Base-by-base conservation (phyloP, 352 stramenopile genomes). In the Phytophthora cajani region DNA sequence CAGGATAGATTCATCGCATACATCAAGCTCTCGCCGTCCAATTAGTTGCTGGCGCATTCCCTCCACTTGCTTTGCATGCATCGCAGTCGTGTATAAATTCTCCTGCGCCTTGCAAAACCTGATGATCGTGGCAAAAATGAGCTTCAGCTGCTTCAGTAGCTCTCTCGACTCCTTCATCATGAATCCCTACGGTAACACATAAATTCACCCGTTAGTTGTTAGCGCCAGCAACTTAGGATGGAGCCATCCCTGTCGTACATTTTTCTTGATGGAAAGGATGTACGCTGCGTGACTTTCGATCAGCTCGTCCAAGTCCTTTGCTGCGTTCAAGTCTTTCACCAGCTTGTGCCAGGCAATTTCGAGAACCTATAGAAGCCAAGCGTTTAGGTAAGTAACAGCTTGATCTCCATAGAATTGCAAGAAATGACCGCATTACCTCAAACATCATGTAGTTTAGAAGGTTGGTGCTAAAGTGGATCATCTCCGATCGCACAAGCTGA, bases 371-470 rank as follows among this genome's bases (percentile, higher is more conserved):
- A 49, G 42, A 7, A 23, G 2, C 14, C 42, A 49, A 23, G 17
- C 5, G 21, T 21, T 49, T 2, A 49, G 10, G 42, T 49, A 27
- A 51, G 36, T 42, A 42, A 42, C 36, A 42, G 36, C 11, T 11
- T 42, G 36, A 3, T 5, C 36, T 42, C 36, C 16, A 42, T 30
- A 2, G 27, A 30, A 30, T 30, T 30, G 27, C 36, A 42, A 42
- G 36, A 3, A 42, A 42, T n/a, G 36, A 14, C 9, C 11, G 12
- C 16, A 60, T 23, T 50, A 90, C 82, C 88, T 99, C 97, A 79
- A 99, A 99, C 96, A 99, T 99, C 72, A 99, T 94, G 75, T 99
- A 99, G 71, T 96, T 99, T 72, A 98, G 94, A 23, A 99, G 86
- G 64, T 99, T 99, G 44, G 93, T 94, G 23, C 95, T 97, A 74